Conservation (phyloP, 1,139 yeast species). For the Lodderomyces orthopsilosis region DNA sequence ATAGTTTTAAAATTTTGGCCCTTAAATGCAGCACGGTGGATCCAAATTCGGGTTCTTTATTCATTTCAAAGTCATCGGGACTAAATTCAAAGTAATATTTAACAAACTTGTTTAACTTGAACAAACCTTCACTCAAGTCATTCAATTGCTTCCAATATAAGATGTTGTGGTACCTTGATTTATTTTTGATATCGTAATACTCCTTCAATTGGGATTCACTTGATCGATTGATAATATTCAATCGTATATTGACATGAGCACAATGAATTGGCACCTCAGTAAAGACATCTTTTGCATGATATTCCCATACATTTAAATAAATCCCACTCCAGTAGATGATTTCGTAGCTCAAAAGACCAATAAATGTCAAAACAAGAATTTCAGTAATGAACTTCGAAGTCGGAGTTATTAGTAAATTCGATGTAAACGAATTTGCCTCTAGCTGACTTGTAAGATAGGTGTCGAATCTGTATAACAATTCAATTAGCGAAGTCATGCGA, state of each 20-base stretch:
- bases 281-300: conserved; percentile 65
- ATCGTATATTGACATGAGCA: conserved; percentile 63
- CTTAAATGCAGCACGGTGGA: conserved; percentile 64
- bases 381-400: conserved; percentile 42
- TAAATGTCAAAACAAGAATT: conserved; percentile 32
- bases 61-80: conserved; percentile 68
- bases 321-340: conserved; percentile 48
- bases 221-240: conserved; percentile 37
- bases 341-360: conserved; percentile 42
- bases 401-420: conserved; percentile 27
- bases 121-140: conserved; percentile 19
- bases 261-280: conserved; percentile 73
- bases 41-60: conserved; percentile 64
- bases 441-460: conserved; percentile 14
- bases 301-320: conserved; percentile 50
- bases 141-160: conserved; percentile 31
- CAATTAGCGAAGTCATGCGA: conserved; percentile 12
- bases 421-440: conserved; percentile 23
- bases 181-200: conserved; percentile 28
- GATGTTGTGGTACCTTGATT: conserved; percentile 24
- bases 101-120: conserved; percentile 37
- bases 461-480: conserved; percentile 14
- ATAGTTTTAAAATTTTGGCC: conserved; percentile 47
- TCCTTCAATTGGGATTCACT: conserved; percentile 19
- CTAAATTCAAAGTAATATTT: conserved; percentile 73